Percentiles rank a stretch among this genome's conserved stretches.
Conservation (phyloP, 1,139 yeast genomes). For the Komagataea norvegica region DNA sequence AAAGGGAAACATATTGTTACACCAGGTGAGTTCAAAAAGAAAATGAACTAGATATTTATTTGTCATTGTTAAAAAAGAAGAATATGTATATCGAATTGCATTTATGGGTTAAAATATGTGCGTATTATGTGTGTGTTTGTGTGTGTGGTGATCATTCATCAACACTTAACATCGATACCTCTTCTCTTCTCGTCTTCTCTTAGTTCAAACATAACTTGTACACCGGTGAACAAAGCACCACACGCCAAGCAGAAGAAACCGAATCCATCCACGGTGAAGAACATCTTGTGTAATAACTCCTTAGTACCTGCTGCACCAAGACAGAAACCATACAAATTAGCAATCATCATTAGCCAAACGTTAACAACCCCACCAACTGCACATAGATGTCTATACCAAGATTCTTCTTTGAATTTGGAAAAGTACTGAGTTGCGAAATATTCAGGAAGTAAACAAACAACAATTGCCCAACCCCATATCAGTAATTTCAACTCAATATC, state of each 20-base stretch:
- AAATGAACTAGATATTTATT: no score
- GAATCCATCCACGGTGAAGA: conserved; percentile 65
- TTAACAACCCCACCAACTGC: conserved; percentile 84
- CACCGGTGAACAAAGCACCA: conserved; percentile 69
- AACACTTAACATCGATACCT: conserved; percentile 82
- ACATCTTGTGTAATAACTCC: conserved; percentile 62
- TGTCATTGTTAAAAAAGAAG: no score
- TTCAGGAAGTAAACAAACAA: conserved; percentile 86
- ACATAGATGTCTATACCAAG: conserved; percentile 80
- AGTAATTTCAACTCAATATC: conserved; percentile 83
- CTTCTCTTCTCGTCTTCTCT: conserved; percentile 80
- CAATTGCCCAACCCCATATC: conserved; percentile 96
- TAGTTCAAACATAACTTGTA: conserved; percentile 91
- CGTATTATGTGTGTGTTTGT: no score
- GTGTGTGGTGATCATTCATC: no score
- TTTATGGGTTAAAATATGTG: no score
- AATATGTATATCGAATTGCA: no score
- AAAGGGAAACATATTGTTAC: conserved; percentile 50
- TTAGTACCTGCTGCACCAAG: conserved; percentile 82
- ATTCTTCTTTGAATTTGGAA: conserved; percentile 37
- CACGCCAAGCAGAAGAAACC: conserved; percentile 62
- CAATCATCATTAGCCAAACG: conserved; percentile 98
- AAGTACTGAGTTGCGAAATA: conserved; percentile 50
- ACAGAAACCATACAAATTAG: conserved; percentile 92
- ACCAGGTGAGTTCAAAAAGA: conserved; percentile 88